Conservation (phyloP, 2,329 filamentous ascomycete genomes). For the Epichloe brachyelytri region DNA sequence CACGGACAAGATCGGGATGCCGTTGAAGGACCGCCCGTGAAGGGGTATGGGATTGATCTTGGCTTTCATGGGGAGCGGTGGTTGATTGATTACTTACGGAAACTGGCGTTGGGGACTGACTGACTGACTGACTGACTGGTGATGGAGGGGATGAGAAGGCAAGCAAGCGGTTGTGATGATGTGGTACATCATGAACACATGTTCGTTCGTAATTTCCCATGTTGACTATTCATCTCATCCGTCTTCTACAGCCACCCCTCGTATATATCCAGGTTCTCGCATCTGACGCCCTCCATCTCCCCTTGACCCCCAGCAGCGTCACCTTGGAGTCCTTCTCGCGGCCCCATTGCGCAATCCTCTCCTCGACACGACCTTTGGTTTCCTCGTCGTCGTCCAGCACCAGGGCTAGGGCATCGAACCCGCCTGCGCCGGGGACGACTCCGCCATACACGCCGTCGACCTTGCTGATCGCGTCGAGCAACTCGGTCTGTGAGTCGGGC, state of each 20-base stretch:
- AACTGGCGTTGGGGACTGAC: no score
- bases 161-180: no score
- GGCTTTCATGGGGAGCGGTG: no score
- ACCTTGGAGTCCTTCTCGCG: slow-evolving; percentile 47
- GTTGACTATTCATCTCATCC: not conserved
- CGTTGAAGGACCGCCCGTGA: no score
- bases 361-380: slow-evolving; percentile 46
- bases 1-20: no score
- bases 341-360: slow-evolving; percentile 55
- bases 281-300: slow-evolving; percentile 53
- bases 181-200: no score
- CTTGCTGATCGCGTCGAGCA: slow-evolving; percentile 62
- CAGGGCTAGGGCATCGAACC: slow-evolving; percentile 79
- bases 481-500: slow-evolving; percentile 68
- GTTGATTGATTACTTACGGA: no score
- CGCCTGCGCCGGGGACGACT: slow-evolving; percentile 87
- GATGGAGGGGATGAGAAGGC: no score
- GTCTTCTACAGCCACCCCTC: slow-evolving; percentile 27
- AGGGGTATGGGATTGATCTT: no score
- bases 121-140: no score
- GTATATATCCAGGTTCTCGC: slow-evolving; percentile 32
- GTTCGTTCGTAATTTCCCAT: no score
- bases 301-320: slow-evolving; percentile 54
- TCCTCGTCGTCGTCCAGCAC: slow-evolving; percentile 60
- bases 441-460: slow-evolving; percentile 77